Evolutionary conservation across 139 green algal genomes (phyloP).

Genomic region (Picochlorum sp.): DNA sequence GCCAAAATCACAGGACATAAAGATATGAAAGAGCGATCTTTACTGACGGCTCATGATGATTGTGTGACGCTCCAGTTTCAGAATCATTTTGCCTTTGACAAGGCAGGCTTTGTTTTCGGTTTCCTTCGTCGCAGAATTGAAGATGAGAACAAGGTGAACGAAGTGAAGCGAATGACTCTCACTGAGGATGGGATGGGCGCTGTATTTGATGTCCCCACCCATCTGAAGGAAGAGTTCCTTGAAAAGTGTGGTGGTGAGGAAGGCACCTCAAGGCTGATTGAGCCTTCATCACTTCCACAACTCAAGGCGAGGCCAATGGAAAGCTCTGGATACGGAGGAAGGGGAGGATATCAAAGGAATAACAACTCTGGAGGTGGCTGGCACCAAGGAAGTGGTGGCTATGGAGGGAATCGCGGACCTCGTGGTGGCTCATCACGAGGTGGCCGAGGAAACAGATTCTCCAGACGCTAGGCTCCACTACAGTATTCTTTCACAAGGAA

Average conservation of each 20-base stretch:
- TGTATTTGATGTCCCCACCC: conserved; percentile 84
- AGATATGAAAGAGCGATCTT: conserved; percentile 59
- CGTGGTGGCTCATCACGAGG: neutral
- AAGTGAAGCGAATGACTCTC: conserved; percentile 75
- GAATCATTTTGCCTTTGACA: conserved; percentile 15
- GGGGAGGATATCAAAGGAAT: conserved; percentile 16
- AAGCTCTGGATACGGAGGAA: conserved; percentile 10
- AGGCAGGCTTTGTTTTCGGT: conserved; percentile 56
- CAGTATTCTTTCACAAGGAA: neutral
- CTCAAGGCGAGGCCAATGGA: conserved; percentile 38
- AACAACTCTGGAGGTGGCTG: conserved; percentile 10
- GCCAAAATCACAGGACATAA: conserved; percentile 81
- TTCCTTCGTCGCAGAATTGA: conserved; percentile 54
- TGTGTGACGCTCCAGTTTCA: conserved; percentile 63
- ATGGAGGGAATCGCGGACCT: conserved; percentile 4
- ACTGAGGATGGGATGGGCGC: conserved; percentile 68
- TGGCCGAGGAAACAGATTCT: neutral
- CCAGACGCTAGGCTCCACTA: neutral
- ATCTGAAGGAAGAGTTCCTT: conserved; percentile 45
- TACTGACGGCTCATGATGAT: conserved; percentile 83
- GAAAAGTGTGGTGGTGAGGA: conserved; percentile 28
- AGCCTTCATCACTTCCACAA: conserved; percentile 45
- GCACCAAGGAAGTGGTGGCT: neutral
- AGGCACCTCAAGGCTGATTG: neutral
- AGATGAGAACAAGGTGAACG: conserved; percentile 52